phyloP scores from a whole-genome alignment of 805 yeast genomes.

The Ogataea kodamae region DNA sequence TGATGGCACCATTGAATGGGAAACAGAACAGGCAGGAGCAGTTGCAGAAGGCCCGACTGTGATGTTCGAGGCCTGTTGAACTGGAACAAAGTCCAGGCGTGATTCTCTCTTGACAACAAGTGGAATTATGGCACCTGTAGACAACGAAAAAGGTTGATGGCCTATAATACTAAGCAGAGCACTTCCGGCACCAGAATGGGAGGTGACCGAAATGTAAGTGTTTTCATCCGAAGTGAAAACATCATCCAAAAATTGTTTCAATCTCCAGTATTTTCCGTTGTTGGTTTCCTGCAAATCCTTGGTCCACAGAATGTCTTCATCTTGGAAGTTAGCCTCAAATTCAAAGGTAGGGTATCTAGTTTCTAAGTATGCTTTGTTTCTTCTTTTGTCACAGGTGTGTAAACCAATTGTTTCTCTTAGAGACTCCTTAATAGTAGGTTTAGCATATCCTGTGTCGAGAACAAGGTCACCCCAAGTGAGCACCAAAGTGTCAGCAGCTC shows the following conservation, averaged over 20 bases:
- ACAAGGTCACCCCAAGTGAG: conserved; percentile 3
- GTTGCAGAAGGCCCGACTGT: conserved; percentile 4
- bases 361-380: conserved; percentile 1
- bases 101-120: conserved; percentile 3
- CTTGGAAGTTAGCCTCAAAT: conserved; percentile 3
- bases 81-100: conserved; percentile 2
- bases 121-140: conserved; percentile 4
- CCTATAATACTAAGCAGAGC: not conserved
- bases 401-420: conserved; percentile 2
- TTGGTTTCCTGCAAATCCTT: not conserved
- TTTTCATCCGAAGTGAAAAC: conserved; percentile 3
- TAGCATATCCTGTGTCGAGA: conserved; percentile 1
- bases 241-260: conserved; percentile 2
- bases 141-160: conserved; percentile 1
- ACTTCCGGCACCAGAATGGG: conserved; percentile 2
- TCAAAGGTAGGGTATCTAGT: conserved; percentile 3
- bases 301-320: conserved; percentile 1
- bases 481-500: conserved; percentile 3
- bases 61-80: not conserved
- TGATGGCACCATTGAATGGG: not conserved
- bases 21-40: conserved; percentile 1
- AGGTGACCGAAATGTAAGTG: conserved; percentile 3
- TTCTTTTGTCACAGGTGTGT: conserved; percentile 2
- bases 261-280: conserved; percentile 2
- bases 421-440: conserved; percentile 1